phyloP scores from a whole-genome alignment of 495 filamentous ascomycete species.

The Pyrenopolyporus hunteri region DNA sequence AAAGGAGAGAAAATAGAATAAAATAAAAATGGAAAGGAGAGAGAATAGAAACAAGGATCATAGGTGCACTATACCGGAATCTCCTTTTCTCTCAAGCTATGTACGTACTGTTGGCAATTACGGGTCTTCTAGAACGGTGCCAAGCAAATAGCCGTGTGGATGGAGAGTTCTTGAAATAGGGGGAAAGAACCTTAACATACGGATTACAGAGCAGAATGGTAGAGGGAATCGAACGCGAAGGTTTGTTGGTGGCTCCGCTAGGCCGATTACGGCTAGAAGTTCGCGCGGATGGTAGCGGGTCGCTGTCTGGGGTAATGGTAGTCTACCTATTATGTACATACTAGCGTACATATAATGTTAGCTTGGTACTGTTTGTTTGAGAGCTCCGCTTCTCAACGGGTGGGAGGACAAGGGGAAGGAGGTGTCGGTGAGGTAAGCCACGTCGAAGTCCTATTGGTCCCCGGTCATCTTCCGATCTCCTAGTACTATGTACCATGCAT shows the following conservation, averaged over 20 bases:
- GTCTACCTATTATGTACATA: too few relatives aligned
- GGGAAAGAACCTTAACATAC: too few relatives aligned
- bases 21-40: too few relatives aligned
- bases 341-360: too few relatives aligned
- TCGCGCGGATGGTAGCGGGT: slow-evolving; percentile 25
- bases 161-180: slow-evolving; percentile 16
- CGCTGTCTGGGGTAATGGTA: slow-evolving; percentile 29
- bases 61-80: background rate
- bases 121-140: slow-evolving; percentile 1
- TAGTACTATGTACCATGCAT: too few relatives aligned
- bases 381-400: slow-evolving; percentile 30
- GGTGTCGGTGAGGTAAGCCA: slow-evolving; percentile 25
- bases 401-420: slow-evolving; percentile 17
- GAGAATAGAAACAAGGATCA: background rate
- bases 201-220: too few relatives aligned
- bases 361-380: slow-evolving; percentile 12
- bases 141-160: slow-evolving; percentile 14
- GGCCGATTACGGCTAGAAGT: slow-evolving; percentile 1
- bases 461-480: too few relatives aligned
- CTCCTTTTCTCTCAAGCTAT: background rate
- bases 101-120: background rate
- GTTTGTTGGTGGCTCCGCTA: slow-evolving; percentile 31
- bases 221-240: slow-evolving; percentile 27
- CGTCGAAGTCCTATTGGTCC: too few relatives aligned
- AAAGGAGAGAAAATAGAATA: too few relatives aligned